Base-by-base conservation (phyloP, 495 filamentous ascomycete species). In the Elasticomyces elasticus region DNA sequence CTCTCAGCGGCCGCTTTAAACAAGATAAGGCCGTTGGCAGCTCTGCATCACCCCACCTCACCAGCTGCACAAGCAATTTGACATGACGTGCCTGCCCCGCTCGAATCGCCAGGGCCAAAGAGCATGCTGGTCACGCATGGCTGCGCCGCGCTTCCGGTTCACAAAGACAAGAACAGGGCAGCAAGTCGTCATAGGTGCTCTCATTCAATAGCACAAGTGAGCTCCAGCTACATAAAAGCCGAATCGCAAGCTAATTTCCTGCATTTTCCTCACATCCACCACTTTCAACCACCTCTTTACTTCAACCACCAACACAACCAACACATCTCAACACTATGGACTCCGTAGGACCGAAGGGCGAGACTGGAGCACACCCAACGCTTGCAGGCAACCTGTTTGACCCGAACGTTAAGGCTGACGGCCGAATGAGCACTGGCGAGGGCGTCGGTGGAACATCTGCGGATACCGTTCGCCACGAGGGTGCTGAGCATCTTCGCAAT, bases 381-480 rank as follows among this genome's bases (percentile, higher is more conserved):
- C 50, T 52, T 4, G 50, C 50, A 11, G 50, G 50, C 40, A 52
- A 52, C 37, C 20, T 52, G 50, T 35, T 43, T 26, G 50, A 52
- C 50, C 50, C 50, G 19, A 20, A 33, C 19, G 26, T 52, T 20
- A 42, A 44, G 20, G 50, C 50, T 38, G 50, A 52, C 38, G 50
- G 50, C 50, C 35, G 44, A 2, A 42, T 43, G 50, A 3, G 15
- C 6, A 24, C 12, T 10, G 50, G 50, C 19, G 15, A 31, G 9
- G 52, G 52, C n/a, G 52, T 55, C 5, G 52, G 52, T 20, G 46
- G 46, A 13, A 49, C 46, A 2, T 17, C 15, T 20, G 25, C 28
- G 46, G 17, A 20, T 10, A 20, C 25, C 13, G 27, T 49, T 17
- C 15, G 28, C 15, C 25, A 49, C n/a, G 46, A 49, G 28, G 46